phyloP scores from a whole-genome alignment of 352 stramenopile species.

The Halophytophthora polymorphica region DNA sequence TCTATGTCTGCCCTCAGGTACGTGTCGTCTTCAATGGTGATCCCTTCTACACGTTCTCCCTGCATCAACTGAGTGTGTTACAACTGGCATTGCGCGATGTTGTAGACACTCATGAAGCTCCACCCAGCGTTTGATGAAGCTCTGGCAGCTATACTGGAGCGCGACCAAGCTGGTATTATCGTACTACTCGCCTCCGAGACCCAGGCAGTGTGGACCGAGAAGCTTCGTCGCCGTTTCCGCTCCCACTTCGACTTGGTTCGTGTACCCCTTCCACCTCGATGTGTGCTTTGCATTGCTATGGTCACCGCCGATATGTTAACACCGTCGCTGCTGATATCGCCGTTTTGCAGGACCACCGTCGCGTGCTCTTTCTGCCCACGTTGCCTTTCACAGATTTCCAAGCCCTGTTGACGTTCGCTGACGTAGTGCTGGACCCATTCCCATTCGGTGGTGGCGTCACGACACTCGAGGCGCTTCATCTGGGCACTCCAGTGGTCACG shows the following conservation, averaged over 20 bases:
- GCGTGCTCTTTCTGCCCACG: slow-evolving; percentile 58
- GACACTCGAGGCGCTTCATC: slow-evolving; percentile 72
- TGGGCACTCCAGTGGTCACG: slow-evolving; percentile 65
- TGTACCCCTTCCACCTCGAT: no score
- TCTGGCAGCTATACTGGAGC: slow-evolving; percentile 33
- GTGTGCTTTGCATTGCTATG: neutral
- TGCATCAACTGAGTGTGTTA: no score
- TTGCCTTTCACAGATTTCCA: slow-evolving; percentile 59
- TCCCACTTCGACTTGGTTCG: slow-evolving; percentile 31
- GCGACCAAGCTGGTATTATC: slow-evolving; percentile 34
- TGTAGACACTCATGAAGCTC: slow-evolving; percentile 71
- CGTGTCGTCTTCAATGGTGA: neutral
- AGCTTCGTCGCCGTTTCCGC: slow-evolving; percentile 38
- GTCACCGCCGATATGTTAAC: neutral
- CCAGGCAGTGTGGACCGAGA: slow-evolving; percentile 53
- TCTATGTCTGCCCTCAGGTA: slow-evolving; percentile 62
- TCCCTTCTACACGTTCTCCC: neutral
- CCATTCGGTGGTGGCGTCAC: slow-evolving; percentile 85
- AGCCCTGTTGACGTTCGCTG: slow-evolving; percentile 41
- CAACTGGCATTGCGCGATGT: neutral
- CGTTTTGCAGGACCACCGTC: slow-evolving; percentile 20
- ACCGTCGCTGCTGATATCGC: neutral
- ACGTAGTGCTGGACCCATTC: slow-evolving; percentile 82
- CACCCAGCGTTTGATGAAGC: slow-evolving; percentile 49
- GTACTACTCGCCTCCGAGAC: slow-evolving; percentile 45